These are phyloP conservation scores for Candida broadrunensis DNA, from an alignment of 805 yeast genomes.

Conservation along the genomic window DNA sequence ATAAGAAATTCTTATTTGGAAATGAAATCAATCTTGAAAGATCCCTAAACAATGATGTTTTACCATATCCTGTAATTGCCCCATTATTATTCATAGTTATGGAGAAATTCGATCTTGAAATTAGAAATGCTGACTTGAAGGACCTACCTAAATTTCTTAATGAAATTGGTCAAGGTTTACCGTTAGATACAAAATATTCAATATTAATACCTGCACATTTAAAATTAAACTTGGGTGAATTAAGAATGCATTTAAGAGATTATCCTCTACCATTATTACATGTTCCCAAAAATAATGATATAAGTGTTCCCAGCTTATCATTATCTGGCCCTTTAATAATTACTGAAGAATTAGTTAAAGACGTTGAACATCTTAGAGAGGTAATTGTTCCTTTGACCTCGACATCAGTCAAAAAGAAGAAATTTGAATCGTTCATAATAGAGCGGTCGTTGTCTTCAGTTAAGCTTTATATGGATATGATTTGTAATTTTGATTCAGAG, in stretches of 20 bases:
- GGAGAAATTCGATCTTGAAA: slow-evolving; percentile 20
- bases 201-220: slow-evolving; percentile 63
- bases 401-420: slow-evolving; percentile 5
- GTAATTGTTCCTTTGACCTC: slow-evolving; percentile 48
- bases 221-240: slow-evolving; percentile 55
- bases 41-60: slow-evolving; percentile 19
- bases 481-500: slow-evolving; percentile 51
- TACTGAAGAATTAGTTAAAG: slow-evolving; percentile 58
- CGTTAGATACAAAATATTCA: slow-evolving; percentile 65
- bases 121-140: slow-evolving; percentile 20
- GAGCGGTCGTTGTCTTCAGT: slow-evolving; percentile 76
- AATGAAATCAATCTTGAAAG: slow-evolving; percentile 20
- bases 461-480: slow-evolving; percentile 64
- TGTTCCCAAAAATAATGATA: slow-evolving; percentile 50
- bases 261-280: slow-evolving; percentile 81
- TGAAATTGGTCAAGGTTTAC: slow-evolving; percentile 80
- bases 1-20: slow-evolving; percentile 34
- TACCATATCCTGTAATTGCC: slow-evolving; percentile 29
- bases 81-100: slow-evolving; percentile 33
- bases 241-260: slow-evolving; percentile 73
- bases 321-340: slow-evolving; percentile 66
- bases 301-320: slow-evolving; percentile 18
- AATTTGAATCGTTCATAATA: slow-evolving; percentile 55
- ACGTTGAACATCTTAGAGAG: slow-evolving; percentile 53
- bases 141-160: slow-evolving; percentile 61